Evolutionary conservation across 495 filamentous ascomycete species (phyloP), one percentile per base, ranked within the genome.

Genomic region (Neurospora pannonica): DNA sequence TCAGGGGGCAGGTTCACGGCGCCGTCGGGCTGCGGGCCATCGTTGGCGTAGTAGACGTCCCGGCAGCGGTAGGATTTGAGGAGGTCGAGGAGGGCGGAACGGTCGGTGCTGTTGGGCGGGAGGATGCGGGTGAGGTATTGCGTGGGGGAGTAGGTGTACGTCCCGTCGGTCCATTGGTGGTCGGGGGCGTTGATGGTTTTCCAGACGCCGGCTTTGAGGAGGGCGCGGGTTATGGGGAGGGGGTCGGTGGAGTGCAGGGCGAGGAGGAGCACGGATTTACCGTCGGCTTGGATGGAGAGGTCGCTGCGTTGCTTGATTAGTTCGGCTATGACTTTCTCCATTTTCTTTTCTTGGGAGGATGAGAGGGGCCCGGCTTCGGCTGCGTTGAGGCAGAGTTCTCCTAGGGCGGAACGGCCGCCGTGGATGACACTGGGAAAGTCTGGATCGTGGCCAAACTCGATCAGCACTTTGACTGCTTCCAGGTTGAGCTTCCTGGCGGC

Each of bases 361-460:
- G 82, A 83, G 8, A 85, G 75, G 24, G 83, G 78, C 5, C 81
- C 78, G 0, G 77, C 77, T 54, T 85, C 80, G 8, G 84, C 79
- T 2, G 82, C 84, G 43, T 85, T 84, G 28, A 87, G 75, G 37
- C 85, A 86, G 13, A 87, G 76, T 76, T 87, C 85, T 6, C 83
- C 85, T 10, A 87, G 82, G 0, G 85, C 85, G 48, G 80, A 86
- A 28, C 85, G 84, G 8, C 85, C 85, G 70, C 77, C 81, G 69
- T 87, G 85, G 5, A 86, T 74, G 2, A 83, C 76, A 72, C 85
- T 87, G 0, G 85, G 85, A 36, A 86, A 87, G 76, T 87, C 85
- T 10, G 81, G 78, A 19, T 87, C 84, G 73, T 87, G 85, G 19
- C 79, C 82, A 76, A 79, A 80, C 31, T 86, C 78, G 5, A 86